A percentile compares a stretch with the other conserved stretches of the same genome.
Conservation (phyloP, 257 asterid species). For the Cinchona pubescens region DNA sequence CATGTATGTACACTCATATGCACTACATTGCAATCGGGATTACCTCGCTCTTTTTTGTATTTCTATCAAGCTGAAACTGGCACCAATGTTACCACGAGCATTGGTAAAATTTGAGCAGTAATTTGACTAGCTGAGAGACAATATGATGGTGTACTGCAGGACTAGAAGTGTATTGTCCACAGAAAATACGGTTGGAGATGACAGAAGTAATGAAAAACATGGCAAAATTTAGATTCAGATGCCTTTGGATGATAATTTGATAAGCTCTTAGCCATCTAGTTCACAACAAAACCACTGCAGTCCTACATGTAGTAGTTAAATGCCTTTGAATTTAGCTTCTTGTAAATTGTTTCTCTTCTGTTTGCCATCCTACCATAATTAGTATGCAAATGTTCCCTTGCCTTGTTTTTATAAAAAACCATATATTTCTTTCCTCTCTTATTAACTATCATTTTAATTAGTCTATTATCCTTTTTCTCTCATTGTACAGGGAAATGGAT, state of each 20-base stretch:
- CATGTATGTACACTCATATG: not conserved
- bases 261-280: not conserved
- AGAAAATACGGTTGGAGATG: not conserved
- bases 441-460: not conserved
- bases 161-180: not conserved
- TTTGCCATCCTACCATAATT: not conserved
- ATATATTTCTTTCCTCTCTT: not conserved
- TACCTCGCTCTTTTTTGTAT: not conserved
- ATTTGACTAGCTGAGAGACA: not conserved
- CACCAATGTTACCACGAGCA: not conserved
- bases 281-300: not conserved
- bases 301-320: not conserved
- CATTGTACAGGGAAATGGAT: conserved; percentile 66
- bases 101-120: not conserved
- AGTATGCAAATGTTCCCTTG: not conserved
- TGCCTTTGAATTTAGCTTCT: not conserved
- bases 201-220: not conserved
- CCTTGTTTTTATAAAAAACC: not conserved
- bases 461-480: not conserved
- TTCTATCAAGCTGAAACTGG: not conserved
- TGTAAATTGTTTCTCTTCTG: not conserved
- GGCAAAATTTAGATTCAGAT: not conserved
- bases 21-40: not conserved
- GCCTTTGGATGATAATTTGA: not conserved
- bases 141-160: not conserved